These are phyloP conservation scores for Codiaeum variegatum DNA, from an alignment of 441 rosid species.

Conservation along the genomic window DNA sequence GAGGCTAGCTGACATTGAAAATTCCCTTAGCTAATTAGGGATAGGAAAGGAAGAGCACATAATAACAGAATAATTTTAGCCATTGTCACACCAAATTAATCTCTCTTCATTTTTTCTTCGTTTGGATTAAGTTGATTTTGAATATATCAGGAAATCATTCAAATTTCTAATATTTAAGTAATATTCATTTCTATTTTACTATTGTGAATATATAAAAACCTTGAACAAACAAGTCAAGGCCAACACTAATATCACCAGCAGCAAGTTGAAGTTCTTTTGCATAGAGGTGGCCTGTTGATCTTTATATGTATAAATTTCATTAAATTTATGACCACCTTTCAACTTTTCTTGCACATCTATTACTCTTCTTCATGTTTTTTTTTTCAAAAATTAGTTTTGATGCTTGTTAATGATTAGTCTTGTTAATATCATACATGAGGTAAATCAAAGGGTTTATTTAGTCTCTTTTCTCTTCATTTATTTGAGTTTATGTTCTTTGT, in stretches of 20 bases:
- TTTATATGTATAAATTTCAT: constrained; percentile 60
- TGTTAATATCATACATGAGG: constrained; percentile 50
- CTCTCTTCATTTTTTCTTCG: too few relatives aligned
- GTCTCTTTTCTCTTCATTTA: neutral
- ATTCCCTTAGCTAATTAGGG: too few relatives aligned
- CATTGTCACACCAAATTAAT: too few relatives aligned
- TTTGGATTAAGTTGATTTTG: too few relatives aligned
- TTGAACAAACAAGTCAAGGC: constrained; percentile 84
- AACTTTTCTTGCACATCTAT: constrained; percentile 7
- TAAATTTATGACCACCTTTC: constrained; percentile 52
- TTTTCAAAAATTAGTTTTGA: neutral
- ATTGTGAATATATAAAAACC: too few relatives aligned
- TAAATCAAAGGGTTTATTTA: constrained; percentile 27
- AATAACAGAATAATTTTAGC: too few relatives aligned
- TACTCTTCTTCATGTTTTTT: constrained; percentile 39
- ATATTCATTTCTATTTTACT: too few relatives aligned
- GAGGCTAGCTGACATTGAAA: neutral
- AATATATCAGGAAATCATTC: too few relatives aligned
- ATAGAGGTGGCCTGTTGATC: constrained; percentile 81
- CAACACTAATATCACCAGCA: constrained; percentile 90
- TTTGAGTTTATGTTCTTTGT: neutral
- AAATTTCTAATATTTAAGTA: too few relatives aligned
- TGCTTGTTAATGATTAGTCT: constrained; percentile 16
- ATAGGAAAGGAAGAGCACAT: too few relatives aligned
- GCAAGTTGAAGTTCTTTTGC: constrained; percentile 81